Base-by-base conservation (phyloP, 352 stramenopile species). In the Phytophthora lateralis region DNA sequence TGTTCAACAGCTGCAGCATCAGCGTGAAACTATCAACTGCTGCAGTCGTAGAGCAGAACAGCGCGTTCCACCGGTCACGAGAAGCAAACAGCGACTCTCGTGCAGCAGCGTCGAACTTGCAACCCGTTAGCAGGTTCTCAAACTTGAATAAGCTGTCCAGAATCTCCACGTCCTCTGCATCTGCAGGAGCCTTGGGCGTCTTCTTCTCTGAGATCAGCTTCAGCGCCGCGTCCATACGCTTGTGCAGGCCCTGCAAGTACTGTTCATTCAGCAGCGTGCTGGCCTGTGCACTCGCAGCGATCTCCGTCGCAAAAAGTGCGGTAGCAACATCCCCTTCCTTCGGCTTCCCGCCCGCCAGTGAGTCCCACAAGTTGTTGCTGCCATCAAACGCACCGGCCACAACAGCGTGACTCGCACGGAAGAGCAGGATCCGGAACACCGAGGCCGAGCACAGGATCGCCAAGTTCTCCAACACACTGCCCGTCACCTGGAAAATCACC, bases 351-450 rank as follows among this genome's bases (percentile, higher is more conserved):
- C 24, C 60, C 27, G 34, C 30, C 2, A 80, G 37, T 0, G 63
- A 66, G n/a, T 77, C 63, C 75, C 74, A 85, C 7, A 88, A 55
- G 41, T 66, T 71, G 21, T 61, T 56, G 6, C 20, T 56, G 8
- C 65, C 59, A 2, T 44, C 37, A 27, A 65, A 70, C 0, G 62
- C 55, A 2, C 35, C 21, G 11, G 55, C 45, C 2, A 88, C 38
- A 10, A 67, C 67, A 11, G 61, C 34, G 41, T 77, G 72, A 18
- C 52, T 81, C 15, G 66, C 56, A 15, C 76, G 76, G 60, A 85
- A 88, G 24, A 88, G 61, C 55, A 85, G 32, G 37, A 84, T 77
- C 21, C 78, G 68, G 59, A 84, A 85, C 37, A 85, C 66, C 0
- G 78, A 81, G 8, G 74, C 61, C 6, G 71, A 60, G 18, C 37